These are phyloP conservation scores for Lycium ferocissimum DNA, from an alignment of 257 asterid genomes.

Conservation along the genomic window DNA sequence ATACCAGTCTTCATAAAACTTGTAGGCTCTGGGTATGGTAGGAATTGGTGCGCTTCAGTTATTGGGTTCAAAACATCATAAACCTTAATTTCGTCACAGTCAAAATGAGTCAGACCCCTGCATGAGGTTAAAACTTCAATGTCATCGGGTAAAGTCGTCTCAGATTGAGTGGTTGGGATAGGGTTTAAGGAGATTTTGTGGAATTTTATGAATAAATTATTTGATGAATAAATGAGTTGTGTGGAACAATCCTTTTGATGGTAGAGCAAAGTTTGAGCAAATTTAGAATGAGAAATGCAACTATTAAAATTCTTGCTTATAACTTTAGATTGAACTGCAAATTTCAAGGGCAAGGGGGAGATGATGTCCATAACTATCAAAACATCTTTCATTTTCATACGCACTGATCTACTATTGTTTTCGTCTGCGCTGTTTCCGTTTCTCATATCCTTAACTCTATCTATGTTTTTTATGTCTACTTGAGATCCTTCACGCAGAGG, in stretches of 20 bases:
- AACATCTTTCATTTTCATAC: too few species aligned
- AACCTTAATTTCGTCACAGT: too few species aligned
- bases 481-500: too few species aligned
- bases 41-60: not conserved
- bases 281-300: too few species aligned
- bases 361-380: not conserved
- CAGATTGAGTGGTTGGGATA: not conserved
- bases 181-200: not conserved
- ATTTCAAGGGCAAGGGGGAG: not conserved
- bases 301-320: not conserved
- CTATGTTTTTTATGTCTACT: too few species aligned
- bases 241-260: not conserved
- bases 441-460: too few species aligned
- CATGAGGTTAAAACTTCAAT: not conserved
- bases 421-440: too few species aligned
- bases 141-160: not conserved
- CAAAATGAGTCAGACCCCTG: not conserved
- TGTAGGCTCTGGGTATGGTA: not conserved
- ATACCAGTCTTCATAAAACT: too few species aligned
- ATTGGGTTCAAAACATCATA: conserved; percentile 14
- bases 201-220: not conserved
- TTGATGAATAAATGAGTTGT: not conserved
- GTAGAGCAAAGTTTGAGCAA: not conserved
- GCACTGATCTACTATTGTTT: too few species aligned
- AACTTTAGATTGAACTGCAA: not conserved